phyloP scores from a whole-genome alignment of 1,284 basidiomycete species.

The Marasmius fiardii region DNA sequence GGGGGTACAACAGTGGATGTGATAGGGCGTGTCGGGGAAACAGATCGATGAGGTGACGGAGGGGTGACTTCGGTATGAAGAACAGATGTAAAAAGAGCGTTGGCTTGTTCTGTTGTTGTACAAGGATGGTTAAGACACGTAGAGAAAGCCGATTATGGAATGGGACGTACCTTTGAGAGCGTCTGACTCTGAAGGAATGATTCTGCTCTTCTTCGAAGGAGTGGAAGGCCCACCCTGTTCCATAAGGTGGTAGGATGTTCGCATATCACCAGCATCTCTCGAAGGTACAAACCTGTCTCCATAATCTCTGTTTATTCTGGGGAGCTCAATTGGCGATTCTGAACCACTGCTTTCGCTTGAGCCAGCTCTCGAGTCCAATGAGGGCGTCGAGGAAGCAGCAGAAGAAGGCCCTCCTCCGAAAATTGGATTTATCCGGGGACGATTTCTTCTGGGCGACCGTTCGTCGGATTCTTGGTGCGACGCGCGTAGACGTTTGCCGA shows the following conservation, averaged over 20 bases:
- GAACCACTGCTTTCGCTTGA: constrained; percentile 54
- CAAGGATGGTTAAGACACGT: constrained; percentile 3
- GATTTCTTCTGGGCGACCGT: constrained; percentile 46
- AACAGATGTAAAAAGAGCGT: constrained; percentile 70
- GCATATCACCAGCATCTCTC: constrained; percentile 68
- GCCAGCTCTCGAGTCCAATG: constrained; percentile 50
- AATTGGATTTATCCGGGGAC: constrained; percentile 51
- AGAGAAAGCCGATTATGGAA: not conserved
- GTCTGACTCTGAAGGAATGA: constrained; percentile 77
- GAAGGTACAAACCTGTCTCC: constrained; percentile 78
- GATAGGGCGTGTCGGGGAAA: constrained; percentile 54
- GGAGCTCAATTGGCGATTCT: constrained; percentile 47
- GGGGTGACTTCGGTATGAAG: constrained; percentile 75
- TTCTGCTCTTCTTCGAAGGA: constrained; percentile 57
- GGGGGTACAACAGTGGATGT: constrained; percentile 39
- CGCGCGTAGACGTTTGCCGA: constrained; percentile 73
- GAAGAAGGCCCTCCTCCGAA: constrained; percentile 40
- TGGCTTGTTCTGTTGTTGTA: constrained; percentile 63
- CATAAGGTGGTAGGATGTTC: constrained; percentile 74
- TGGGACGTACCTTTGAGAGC: constrained; percentile 60
- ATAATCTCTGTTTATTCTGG: constrained; percentile 48
- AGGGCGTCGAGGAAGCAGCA: constrained; percentile 42
- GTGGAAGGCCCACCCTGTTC: constrained; percentile 66
- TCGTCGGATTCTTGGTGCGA: constrained; percentile 58
- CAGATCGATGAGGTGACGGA: constrained; percentile 54